Conservation (phyloP, 306 rosid genomes). For the Lagenaria siceraria region DNA sequence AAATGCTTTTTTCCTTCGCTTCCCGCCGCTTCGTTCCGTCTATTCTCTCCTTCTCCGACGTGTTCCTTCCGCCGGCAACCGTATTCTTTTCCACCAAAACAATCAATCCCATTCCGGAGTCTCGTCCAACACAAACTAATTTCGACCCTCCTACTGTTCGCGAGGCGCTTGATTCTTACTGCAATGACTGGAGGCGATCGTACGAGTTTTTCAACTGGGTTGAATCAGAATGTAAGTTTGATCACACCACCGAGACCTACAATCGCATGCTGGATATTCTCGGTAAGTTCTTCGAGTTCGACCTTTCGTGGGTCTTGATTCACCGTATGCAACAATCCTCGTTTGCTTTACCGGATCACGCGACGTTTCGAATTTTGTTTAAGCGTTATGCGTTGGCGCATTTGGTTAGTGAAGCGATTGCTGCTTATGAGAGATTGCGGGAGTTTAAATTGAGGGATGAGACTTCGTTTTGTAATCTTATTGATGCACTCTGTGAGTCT, state of each 20-base stretch:
- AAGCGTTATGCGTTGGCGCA: constrained; percentile 67
- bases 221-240: constrained; percentile 21
- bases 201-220: constrained; percentile 77
- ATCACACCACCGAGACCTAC: constrained; percentile 56
- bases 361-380: constrained; percentile 65
- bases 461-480: constrained; percentile 44
- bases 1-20: constrained; percentile 17
- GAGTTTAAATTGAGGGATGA: constrained; percentile 62
- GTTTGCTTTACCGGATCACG: constrained; percentile 42
- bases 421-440: constrained; percentile 30
- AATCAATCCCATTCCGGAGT: constrained; percentile 12
- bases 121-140: background rate
- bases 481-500: constrained; percentile 72
- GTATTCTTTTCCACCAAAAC: constrained; percentile 13
- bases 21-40: constrained; percentile 8
- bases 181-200: constrained; percentile 78
- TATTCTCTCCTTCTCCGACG: constrained; percentile 9
- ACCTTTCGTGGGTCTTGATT: constrained; percentile 48
- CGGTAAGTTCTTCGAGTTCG: constrained; percentile 72
- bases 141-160: constrained; percentile 32
- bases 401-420: constrained; percentile 48
- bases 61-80: constrained; percentile 4
- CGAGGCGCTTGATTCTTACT: constrained; percentile 42
- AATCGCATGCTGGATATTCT: constrained; percentile 62
- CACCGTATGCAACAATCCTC: constrained; percentile 43